Evolutionary conservation across 441 rosid genomes (phyloP).

Genomic region (Adansonia madagascariensis): DNA sequence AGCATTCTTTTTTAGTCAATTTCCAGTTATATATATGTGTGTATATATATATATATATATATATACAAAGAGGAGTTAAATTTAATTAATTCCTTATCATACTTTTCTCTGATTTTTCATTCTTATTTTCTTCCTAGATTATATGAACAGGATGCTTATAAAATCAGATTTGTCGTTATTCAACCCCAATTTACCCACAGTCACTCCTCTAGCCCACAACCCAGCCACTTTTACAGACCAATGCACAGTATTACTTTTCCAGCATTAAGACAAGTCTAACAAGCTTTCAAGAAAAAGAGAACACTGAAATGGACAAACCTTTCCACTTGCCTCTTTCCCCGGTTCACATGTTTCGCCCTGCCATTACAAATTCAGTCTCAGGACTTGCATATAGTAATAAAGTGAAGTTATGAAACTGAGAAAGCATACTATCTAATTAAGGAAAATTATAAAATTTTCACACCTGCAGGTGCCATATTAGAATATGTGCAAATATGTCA

Average conservation of each 20-base stretch:
- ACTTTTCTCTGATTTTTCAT: too few relatives aligned
- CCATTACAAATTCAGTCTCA: slow-evolving; percentile 34
- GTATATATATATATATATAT: too few relatives aligned
- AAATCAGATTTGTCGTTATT: too few relatives aligned
- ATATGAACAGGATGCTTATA: too few relatives aligned
- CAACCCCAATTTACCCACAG: not conserved
- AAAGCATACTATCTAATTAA: not conserved
- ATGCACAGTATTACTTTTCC: too few relatives aligned
- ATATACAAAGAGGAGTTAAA: too few relatives aligned
- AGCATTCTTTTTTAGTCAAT: not conserved
- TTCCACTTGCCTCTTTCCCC: slow-evolving; percentile 62
- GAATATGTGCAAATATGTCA: slow-evolving; percentile 91
- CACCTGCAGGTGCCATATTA: slow-evolving; percentile 98
- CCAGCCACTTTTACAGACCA: not conserved
- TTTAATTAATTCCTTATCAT: too few relatives aligned
- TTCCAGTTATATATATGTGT: not conserved
- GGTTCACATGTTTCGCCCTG: slow-evolving; percentile 86
- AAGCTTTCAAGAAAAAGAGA: slow-evolving; percentile 22
- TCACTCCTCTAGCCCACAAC: not conserved
- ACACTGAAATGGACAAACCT: slow-evolving; percentile 51
- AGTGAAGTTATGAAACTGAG: not conserved
- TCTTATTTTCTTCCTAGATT: too few relatives aligned
- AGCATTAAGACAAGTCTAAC: not conserved
- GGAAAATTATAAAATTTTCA: slow-evolving; percentile 25
- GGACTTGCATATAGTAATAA: too few relatives aligned